Evolutionary conservation across 352 stramenopile genomes (phyloP), one percentile per base, ranked within the genome.

Genomic region (Phytophthora pinifolia): DNA sequence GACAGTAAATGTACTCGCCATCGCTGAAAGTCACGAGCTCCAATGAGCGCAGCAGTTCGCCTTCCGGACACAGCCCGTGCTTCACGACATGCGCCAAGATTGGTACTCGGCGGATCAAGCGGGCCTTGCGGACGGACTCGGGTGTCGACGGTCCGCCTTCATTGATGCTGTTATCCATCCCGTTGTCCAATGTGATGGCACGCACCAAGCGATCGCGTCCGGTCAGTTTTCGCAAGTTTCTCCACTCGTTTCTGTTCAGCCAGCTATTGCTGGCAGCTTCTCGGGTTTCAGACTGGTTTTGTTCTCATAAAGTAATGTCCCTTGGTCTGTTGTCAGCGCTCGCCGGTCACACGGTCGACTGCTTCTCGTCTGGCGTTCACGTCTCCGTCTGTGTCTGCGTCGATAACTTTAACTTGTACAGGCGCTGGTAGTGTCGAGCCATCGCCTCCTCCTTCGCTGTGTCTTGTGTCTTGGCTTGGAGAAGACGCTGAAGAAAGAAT

Each of bases 1-100:
- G 76, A 12, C 35, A 67, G 44, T 79, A 86, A 56, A 93, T 79
- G 63, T 84, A 83, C 29, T 89, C 80, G 18, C 72, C 75, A 38
- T 86, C 75, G 1, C n/a, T 36, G 46, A 70, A 89, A 8, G 55
- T 63, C 8, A 54, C 47, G 20, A 71, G 25, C 27, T 58, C 46
- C 8, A 89, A 48, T 3, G 74, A 64, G 17, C 62, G 44, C 2
- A 85, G 8, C 12, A 89, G 51, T 8, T 74, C 61, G 2, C 72
- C 63, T 52, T 87, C 65, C 4, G 57, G 57, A 46, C 74, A 84
- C 22, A 78, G 51, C 31, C 79, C 66, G 18, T 80, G 62, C 18
- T 74, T 69, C 13, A 83, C 29, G 0, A 80, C 58, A 41, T 82
- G 72, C 12, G 47, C 50, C 25, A 92, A 65, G 25, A 92, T 59